Evolutionary conservation across 495 filamentous ascomycete genomes (phyloP).

Genomic region (Tuber umbilicatum): DNA sequence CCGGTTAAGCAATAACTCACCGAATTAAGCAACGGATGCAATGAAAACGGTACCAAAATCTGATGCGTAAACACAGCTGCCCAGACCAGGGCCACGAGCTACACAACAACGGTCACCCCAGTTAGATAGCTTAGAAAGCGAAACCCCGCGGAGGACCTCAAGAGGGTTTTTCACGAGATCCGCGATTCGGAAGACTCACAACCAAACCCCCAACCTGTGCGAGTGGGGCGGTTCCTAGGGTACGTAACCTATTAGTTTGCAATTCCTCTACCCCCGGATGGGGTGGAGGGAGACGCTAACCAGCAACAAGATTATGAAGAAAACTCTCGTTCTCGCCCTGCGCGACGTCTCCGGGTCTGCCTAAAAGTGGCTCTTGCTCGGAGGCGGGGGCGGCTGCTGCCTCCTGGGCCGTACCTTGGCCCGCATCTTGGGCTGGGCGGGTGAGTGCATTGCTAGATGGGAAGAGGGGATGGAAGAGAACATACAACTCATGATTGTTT

Average conservation of each 20-base stretch:
- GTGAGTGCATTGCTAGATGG: not conserved
- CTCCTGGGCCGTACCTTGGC: conserved; percentile 7
- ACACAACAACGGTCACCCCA: conserved; percentile 44
- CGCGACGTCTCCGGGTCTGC: conserved; percentile 62
- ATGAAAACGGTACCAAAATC: conserved; percentile 63
- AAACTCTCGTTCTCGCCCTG: conserved; percentile 60
- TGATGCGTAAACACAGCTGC: conserved; percentile 59
- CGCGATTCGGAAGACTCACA: conserved; percentile 44
- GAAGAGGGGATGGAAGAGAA: not conserved
- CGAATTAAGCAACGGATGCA: conserved; percentile 81
- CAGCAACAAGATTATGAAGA: conserved; percentile 66
- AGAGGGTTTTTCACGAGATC: not conserved
- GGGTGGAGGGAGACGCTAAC: conserved; percentile 46
- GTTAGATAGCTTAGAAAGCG: conserved; percentile 46
- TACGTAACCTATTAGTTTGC: conserved; percentile 14
- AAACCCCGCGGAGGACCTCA: conserved; percentile 1
- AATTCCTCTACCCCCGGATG: not conserved
- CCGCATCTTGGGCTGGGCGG: not conserved
- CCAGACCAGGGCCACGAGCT: conserved; percentile 71
- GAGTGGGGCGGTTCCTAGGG: conserved; percentile 59
- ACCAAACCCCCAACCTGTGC: conserved; percentile 64
- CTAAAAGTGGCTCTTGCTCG: conserved; percentile 74
- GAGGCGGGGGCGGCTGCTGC: conserved; percentile 21
- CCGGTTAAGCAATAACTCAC: conserved; percentile 36
- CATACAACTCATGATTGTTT: conserved; percentile 28